Evolutionary conservation across 2,329 filamentous ascomycete species (phyloP), one percentile per base, ranked within the genome.

Genomic region (Plenodomus biglobosus): DNA sequence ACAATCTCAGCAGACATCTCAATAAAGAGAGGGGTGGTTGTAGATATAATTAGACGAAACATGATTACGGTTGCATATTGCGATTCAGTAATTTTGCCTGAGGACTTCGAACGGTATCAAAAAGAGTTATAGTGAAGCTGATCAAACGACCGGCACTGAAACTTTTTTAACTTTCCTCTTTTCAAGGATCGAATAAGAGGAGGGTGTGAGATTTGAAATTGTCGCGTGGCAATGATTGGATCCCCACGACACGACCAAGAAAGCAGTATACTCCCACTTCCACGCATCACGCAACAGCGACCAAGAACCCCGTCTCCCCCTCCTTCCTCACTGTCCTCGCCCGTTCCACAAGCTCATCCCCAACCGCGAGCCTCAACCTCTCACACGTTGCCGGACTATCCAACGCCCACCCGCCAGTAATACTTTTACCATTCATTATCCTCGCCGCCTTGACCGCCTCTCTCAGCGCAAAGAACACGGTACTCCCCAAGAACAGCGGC

Each of bases 391-490:
- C 89, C 16, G 90, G 90, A 66, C 87, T 91, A 72, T 90, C 82
- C 52, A 95, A 71, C 20, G 76, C 72, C 65, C 65, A 69, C 11
- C 61, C 84, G 82, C 57, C 86, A 5, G 39, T 41, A 1, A 53
- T 50, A 3, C 17, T 46, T 45, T 54, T 52, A 24, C 64, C 61
- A 48, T 72, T 71, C 66, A 68, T 82, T 56, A 72, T 77, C 54
- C 90, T 78, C 21, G 89, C 89, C 11, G 85, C 82, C 73, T 85
- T 86, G 38, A 95, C 76, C 18, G 90, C 90, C 70, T 95, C 89
- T 35, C 90, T 78, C 53, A 95, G 86, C 1, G 90, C 90, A 67
- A 95, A 95, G 76, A 95, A 94, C 0, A 94, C 89, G 0, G 83
- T 81, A 50, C 84, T 86, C 11, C 90, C 90, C 82, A 95, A 81